Evolutionary conservation across 805 yeast genomes (phyloP).

Genomic region (Ogataea henricii): DNA sequence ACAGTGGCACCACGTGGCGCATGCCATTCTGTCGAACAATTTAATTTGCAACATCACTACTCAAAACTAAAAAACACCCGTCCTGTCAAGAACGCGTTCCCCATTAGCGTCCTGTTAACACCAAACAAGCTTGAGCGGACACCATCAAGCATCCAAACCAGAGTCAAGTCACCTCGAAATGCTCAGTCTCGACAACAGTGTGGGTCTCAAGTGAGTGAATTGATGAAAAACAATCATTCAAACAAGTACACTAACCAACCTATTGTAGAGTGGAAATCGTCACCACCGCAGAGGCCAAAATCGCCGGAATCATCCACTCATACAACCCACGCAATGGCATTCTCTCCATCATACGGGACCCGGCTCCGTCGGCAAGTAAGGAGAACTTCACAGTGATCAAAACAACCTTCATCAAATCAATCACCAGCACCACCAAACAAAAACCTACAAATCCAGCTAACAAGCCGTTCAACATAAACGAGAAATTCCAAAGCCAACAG

Average conservation of each 20-base stretch:
- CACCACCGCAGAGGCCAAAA: slow-evolving; percentile 56
- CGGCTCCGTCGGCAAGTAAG: slow-evolving; percentile 24
- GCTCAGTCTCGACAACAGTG: slow-evolving; percentile 35
- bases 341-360: slow-evolving; percentile 38
- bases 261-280: slow-evolving; percentile 55
- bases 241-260: slow-evolving; percentile 5
- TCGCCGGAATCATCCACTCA: slow-evolving; percentile 66
- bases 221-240: background rate
- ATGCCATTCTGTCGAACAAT: background rate
- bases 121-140: background rate
- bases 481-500: slow-evolving; percentile 23
- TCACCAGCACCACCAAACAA: slow-evolving; percentile 46
- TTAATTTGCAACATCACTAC: background rate
- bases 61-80: background rate
- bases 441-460: slow-evolving; percentile 22
- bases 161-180: slow-evolving; percentile 13
- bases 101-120: background rate
- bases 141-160: too few relatives aligned
- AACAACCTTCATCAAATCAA: slow-evolving; percentile 55
- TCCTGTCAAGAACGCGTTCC: background rate
- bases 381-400: slow-evolving; percentile 53
- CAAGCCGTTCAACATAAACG: slow-evolving; percentile 19
- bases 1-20: too few relatives aligned
- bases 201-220: slow-evolving; percentile 37
- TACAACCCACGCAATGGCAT: slow-evolving; percentile 52